Conservation (phyloP, 106 monocot genomes). For the Apostasia ramifera region DNA sequence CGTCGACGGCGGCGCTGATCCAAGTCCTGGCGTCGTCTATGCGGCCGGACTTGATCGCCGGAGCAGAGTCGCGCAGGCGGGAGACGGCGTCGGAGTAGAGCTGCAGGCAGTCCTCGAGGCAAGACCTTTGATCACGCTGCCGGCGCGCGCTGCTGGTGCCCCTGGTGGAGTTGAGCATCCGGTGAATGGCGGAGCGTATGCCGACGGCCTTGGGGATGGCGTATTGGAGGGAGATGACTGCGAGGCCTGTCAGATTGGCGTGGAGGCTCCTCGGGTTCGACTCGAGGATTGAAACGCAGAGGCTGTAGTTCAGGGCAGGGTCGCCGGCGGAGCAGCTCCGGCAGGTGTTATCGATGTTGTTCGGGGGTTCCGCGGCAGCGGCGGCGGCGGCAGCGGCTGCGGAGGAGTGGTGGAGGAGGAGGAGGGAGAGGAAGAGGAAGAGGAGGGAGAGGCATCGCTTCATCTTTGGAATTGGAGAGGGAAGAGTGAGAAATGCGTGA, state of each 20-base stretch:
- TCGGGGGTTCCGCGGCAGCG: background rate
- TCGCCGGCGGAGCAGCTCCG: background rate
- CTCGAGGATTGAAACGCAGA: conserved; percentile 9
- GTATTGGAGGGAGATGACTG: conserved; percentile 2
- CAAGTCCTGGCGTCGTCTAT: conserved; percentile 2
- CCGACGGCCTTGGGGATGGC: conserved; percentile 1
- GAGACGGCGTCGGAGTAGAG: background rate
- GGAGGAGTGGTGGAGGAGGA: conserved; percentile 1
- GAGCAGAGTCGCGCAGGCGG: background rate
- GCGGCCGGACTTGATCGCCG: background rate
- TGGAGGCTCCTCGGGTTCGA: conserved; percentile 3
- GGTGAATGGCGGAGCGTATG: background rate
- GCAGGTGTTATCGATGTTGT: conserved; percentile 11
- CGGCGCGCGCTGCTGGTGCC: background rate
- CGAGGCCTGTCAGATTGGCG: conserved; percentile 12
- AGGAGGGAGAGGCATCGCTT: background rate
- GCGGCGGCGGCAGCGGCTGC: background rate
- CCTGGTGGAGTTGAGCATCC: background rate
- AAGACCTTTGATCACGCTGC: background rate
- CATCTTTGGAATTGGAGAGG: background rate
- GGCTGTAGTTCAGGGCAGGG: conserved; percentile 8
- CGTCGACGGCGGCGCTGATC: conserved; percentile 10
- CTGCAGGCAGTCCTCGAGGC: conserved; percentile 4
- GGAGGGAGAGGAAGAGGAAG: conserved; percentile 14
- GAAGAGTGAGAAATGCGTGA: no score